Evolutionary conservation across 306 rosid genomes (phyloP).

Genomic region (Oxytropis ochrocephala): DNA sequence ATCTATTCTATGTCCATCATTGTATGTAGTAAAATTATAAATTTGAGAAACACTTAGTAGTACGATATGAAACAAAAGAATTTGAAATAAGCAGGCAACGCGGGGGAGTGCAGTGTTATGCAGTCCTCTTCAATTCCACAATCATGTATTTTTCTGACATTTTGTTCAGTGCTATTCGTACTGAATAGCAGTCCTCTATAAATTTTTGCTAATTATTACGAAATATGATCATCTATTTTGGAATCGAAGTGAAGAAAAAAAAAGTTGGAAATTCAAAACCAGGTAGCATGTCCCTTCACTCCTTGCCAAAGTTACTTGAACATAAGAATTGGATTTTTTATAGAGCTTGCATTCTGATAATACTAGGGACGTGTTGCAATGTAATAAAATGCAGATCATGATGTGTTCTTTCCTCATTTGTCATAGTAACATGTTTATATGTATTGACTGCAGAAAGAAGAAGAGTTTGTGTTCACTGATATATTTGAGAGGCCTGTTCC

Average conservation of each 20-base stretch:
- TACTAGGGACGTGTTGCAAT: background rate
- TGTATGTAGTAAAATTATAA: background rate
- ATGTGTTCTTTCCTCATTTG: background rate
- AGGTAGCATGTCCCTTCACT: background rate
- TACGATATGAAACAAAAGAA: too few species aligned
- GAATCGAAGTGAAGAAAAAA: background rate
- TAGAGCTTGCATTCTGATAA: background rate
- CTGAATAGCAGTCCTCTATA: too few species aligned
- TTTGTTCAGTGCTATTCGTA: too few species aligned
- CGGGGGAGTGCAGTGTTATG: too few species aligned
- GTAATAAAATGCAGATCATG: background rate
- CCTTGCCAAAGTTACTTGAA: background rate
- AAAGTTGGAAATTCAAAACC: background rate
- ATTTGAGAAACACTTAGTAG: too few species aligned
- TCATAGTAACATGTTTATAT: conserved; percentile 2
- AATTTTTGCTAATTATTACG: too few species aligned
- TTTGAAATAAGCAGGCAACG: too few species aligned
- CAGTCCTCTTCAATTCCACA: too few species aligned
- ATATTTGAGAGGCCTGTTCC: conserved; percentile 84
- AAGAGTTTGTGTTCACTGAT: conserved; percentile 78
- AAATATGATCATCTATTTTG: background rate
- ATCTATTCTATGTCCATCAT: background rate
- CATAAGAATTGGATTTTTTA: background rate
- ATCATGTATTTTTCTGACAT: too few species aligned
- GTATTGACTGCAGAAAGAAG: conserved; percentile 62